phyloP scores from a whole-genome alignment of 2,329 filamentous ascomycete genomes.

The Huntiella moniliformis region DNA sequence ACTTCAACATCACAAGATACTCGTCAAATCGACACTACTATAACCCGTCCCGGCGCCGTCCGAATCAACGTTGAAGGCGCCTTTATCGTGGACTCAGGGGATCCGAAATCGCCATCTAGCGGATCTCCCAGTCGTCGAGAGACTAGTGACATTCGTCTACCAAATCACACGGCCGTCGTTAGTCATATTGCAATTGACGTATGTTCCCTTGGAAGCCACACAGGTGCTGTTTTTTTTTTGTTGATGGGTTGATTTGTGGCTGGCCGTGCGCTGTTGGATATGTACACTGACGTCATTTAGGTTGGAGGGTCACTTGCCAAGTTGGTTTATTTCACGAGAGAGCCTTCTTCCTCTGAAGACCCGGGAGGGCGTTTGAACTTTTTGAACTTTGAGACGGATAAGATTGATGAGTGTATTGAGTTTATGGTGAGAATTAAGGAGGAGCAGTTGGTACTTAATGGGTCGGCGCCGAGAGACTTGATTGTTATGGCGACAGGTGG shows the following conservation, averaged over 20 bases:
- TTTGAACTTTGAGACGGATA: constrained; percentile 86
- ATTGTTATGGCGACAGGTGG: constrained; percentile 93
- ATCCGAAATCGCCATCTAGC: constrained; percentile 32
- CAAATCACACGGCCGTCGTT: constrained; percentile 85
- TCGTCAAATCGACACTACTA: constrained; percentile 40
- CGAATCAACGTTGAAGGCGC: constrained; percentile 94
- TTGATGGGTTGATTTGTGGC: constrained; percentile 12
- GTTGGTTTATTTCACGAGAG: constrained; percentile 90
- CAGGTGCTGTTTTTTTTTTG: not conserved
- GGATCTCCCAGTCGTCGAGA: constrained; percentile 34
- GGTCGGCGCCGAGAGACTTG: constrained; percentile 49
- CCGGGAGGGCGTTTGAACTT: constrained; percentile 87
- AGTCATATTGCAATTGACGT: constrained; percentile 96
- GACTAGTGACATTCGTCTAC: constrained; percentile 84
- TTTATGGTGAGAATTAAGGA: constrained; percentile 76
- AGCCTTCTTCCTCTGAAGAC: constrained; percentile 51
- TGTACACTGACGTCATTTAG: constrained; percentile 24
- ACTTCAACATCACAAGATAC: constrained; percentile 17
- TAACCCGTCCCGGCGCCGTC: constrained; percentile 50
- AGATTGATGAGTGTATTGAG: constrained; percentile 80
- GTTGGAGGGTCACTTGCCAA: constrained; percentile 93
- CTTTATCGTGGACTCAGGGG: constrained; percentile 73
- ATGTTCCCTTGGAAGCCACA: constrained; percentile 22
- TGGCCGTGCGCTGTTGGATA: constrained; percentile 6
- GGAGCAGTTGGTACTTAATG: constrained; percentile 61